Percentiles rank a stretch among this genome's conserved stretches.
Evolutionary conservation across 176 grass and related monocot species (phyloP).

Genomic region (Eremochloa ophiuroides): DNA sequence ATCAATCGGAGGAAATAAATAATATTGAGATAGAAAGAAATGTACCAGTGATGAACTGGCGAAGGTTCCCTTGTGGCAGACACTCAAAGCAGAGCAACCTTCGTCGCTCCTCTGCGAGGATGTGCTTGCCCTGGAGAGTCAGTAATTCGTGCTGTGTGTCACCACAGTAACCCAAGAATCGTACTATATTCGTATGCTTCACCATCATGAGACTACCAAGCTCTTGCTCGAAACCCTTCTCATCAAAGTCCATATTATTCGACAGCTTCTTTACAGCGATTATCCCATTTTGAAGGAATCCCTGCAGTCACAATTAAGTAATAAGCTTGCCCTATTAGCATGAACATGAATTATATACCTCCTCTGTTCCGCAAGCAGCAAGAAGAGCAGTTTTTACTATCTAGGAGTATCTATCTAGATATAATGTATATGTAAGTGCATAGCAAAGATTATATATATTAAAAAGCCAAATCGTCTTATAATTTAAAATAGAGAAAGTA

Average conservation of each 20-base stretch:
- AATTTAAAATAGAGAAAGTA: no score
- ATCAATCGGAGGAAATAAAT: no score
- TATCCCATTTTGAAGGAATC: background rate
- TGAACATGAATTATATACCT: background rate
- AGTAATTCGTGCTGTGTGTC: background rate
- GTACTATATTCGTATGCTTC: background rate
- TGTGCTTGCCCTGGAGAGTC: background rate
- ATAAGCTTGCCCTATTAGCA: background rate
- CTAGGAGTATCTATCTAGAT: no score
- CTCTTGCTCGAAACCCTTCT: background rate
- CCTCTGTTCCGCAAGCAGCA: no score
- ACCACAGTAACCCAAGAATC: background rate
- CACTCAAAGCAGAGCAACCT: constrained; percentile 6
- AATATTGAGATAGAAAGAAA: background rate
- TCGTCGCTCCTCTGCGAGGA: background rate
- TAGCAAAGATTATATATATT: no score
- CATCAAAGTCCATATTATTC: background rate
- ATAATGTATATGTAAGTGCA: no score
- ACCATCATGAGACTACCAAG: background rate
- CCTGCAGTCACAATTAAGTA: background rate
- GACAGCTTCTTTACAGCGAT: constrained; percentile 3
- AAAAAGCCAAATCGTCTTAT: no score
- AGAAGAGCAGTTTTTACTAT: no score
- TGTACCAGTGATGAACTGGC: background rate
- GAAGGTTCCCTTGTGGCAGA: background rate